A percentile compares a stretch with the other conserved stretches of the same genome.
Conservation (phyloP, 768 basidiomycete genomes). For the Lactifluus subvellereus region DNA sequence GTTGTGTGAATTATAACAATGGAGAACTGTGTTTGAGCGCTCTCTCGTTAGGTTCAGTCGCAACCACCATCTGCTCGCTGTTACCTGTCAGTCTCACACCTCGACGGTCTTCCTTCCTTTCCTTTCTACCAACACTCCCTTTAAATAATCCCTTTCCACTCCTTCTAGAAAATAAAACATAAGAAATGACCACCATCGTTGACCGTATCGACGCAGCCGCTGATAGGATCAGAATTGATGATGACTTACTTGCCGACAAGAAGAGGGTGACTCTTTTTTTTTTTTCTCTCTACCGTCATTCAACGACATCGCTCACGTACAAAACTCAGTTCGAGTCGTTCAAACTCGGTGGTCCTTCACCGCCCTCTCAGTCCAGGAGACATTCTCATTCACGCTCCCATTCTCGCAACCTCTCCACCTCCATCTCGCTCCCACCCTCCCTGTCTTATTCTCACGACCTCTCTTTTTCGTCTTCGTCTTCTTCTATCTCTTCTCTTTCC, state of each 20-base stretch:
- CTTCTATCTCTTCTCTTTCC: conserved; percentile 32
- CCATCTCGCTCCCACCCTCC: conserved; percentile 28
- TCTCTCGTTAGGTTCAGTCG: conserved; percentile 24
- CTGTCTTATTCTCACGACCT: conserved; percentile 31
- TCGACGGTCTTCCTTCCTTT: conserved; percentile 35
- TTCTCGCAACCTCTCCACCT: conserved; percentile 62
- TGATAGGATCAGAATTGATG: conserved; percentile 29
- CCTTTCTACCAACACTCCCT: conserved; percentile 32
- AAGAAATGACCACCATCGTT: conserved; percentile 32
- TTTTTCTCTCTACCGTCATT: background rate
- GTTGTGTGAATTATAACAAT: too few relatives aligned
- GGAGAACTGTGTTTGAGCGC: background rate
- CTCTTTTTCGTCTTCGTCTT: conserved; percentile 28
- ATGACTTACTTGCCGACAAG: conserved; percentile 35
- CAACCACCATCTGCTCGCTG: conserved; percentile 27
- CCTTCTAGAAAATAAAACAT: conserved; percentile 31
- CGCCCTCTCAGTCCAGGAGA: conserved; percentile 35
- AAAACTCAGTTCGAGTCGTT: conserved; percentile 60
- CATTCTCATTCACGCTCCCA: conserved; percentile 61
- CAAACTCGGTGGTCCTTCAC: conserved; percentile 49
- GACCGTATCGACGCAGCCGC: conserved; percentile 33
- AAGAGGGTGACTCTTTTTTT: conserved; percentile 36
- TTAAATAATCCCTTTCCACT: conserved; percentile 34
- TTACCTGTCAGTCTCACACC: conserved; percentile 12
- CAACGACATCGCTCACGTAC: background rate